phyloP scores from a whole-genome alignment of 2,329 filamentous ascomycete genomes.

The Ilyonectria robusta region DNA sequence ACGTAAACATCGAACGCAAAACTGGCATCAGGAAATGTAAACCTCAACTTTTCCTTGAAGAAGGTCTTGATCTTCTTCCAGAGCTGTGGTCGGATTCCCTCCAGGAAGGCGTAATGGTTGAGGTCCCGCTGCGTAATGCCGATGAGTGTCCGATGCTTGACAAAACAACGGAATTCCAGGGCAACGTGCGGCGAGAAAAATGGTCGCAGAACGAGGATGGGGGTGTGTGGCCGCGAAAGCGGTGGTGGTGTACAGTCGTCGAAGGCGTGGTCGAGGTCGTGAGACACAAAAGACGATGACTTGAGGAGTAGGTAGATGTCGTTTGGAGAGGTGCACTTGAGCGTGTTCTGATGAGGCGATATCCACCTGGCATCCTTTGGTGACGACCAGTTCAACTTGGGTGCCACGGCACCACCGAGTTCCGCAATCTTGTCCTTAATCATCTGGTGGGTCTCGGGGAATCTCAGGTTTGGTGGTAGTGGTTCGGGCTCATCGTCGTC shows the following conservation, averaged over 20 bases:
- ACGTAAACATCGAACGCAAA: conserved; percentile 96
- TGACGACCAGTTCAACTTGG: conserved; percentile 97
- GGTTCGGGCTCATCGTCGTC: conserved; percentile 61
- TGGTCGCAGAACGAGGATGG: conserved; percentile 87
- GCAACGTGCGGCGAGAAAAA: conserved; percentile 91
- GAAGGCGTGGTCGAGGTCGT: conserved; percentile 94
- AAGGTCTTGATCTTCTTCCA: conserved; percentile 80
- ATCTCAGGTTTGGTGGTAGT: conserved; percentile 68
- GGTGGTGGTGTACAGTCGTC: conserved; percentile 72
- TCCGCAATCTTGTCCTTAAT: conserved; percentile 85
- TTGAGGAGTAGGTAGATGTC: conserved; percentile 96
- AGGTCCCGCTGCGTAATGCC: conserved; percentile 91
- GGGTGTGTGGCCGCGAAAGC: conserved; percentile 69
- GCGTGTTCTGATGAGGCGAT: conserved; percentile 84
- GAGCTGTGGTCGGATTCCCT: conserved; percentile 74
- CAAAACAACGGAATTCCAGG: conserved; percentile 96
- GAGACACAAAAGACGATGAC: conserved; percentile 93
- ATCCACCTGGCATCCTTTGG: conserved; percentile 98
- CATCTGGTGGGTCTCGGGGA: conserved; percentile 80
- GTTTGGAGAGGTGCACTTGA: conserved; percentile 89
- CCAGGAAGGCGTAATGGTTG: conserved; percentile 89
- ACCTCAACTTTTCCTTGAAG: conserved; percentile 80
- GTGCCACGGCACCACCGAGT: conserved; percentile 87
- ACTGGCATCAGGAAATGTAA: conserved; percentile 85
- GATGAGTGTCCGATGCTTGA: conserved; percentile 84